Conservation (phyloP, 371 early-diverging fungal genomes). For the Caulochytrium protostelioides region DNA sequence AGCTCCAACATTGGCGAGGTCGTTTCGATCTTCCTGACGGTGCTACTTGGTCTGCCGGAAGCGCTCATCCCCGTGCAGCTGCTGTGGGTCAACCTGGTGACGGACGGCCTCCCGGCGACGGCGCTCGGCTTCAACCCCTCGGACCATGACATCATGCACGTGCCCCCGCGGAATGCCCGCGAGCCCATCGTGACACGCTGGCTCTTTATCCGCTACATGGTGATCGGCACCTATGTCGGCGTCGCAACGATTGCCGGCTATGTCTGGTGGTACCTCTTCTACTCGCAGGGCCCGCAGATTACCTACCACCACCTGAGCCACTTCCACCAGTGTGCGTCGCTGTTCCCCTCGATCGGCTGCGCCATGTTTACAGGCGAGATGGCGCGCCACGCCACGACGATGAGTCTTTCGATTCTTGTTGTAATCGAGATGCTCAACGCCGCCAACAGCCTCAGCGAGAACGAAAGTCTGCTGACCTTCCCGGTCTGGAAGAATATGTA, state of each 20-base stretch:
- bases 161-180: constrained; percentile 58
- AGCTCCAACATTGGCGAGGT: constrained; percentile 78
- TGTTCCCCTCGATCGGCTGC: constrained; percentile 80
- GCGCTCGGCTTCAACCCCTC: constrained; percentile 94
- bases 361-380: constrained; percentile 57
- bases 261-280: constrained; percentile 94
- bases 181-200: constrained; percentile 80
- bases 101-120: constrained; percentile 91
- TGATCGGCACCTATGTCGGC: constrained; percentile 82
- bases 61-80: constrained; percentile 91
- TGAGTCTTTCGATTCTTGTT: constrained; percentile 82
- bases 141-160: constrained; percentile 79
- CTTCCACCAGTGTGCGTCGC: constrained; percentile 62
- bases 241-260: constrained; percentile 84
- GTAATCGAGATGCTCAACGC: constrained; percentile 96
- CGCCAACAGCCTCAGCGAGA: constrained; percentile 72
- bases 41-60: constrained; percentile 81
- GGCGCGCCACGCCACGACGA: constrained; percentile 77
- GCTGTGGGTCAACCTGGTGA: constrained; percentile 94
- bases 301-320: constrained; percentile 67
- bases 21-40: constrained; percentile 63
- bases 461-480: constrained; percentile 71
- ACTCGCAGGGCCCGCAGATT: constrained; percentile 61
- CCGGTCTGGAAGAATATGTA: constrained; percentile 77
- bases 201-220: constrained; percentile 74